These are phyloP conservation scores for Boletales sp. DNA, from an alignment of 768 basidiomycete species.

Conservation along the genomic window DNA sequence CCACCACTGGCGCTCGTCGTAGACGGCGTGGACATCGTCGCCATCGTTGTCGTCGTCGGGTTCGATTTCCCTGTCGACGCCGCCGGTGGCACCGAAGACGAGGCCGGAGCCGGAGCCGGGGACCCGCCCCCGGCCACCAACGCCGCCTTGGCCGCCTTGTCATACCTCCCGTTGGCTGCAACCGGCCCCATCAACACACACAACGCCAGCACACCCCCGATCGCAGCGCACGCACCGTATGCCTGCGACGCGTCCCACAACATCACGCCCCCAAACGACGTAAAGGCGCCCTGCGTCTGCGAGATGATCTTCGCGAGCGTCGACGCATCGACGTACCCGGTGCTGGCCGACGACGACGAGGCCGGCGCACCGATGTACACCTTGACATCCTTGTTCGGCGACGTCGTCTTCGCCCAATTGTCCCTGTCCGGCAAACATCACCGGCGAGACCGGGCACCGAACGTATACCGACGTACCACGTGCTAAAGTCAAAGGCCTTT, in stretches of 20 bases:
- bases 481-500: constrained; percentile 45
- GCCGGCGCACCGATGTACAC: constrained; percentile 48
- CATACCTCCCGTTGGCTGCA: constrained; percentile 42
- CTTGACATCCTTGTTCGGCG: constrained; percentile 45
- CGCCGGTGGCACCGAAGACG: constrained; percentile 3
- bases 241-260: constrained; percentile 47
- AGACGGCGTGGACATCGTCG: constrained; percentile 21
- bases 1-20: no score
- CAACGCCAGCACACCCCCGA: no score
- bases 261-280: constrained; percentile 45
- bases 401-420: constrained; percentile 41
- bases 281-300: constrained; percentile 33
- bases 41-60: background rate
- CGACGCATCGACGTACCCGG: constrained; percentile 38
- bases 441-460: no score
- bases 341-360: constrained; percentile 36
- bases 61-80: background rate
- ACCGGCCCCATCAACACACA: no score
- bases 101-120: background rate
- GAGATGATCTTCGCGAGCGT: constrained; percentile 32
- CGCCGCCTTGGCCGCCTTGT: constrained; percentile 40
- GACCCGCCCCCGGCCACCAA: constrained; percentile 21
- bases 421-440: constrained; percentile 32
- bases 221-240: constrained; percentile 35
- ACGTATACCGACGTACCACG: constrained; percentile 28